These are phyloP conservation scores for Stenocarpella maydis DNA, from an alignment of 2,329 filamentous ascomycete genomes.

Conservation along the genomic window DNA sequence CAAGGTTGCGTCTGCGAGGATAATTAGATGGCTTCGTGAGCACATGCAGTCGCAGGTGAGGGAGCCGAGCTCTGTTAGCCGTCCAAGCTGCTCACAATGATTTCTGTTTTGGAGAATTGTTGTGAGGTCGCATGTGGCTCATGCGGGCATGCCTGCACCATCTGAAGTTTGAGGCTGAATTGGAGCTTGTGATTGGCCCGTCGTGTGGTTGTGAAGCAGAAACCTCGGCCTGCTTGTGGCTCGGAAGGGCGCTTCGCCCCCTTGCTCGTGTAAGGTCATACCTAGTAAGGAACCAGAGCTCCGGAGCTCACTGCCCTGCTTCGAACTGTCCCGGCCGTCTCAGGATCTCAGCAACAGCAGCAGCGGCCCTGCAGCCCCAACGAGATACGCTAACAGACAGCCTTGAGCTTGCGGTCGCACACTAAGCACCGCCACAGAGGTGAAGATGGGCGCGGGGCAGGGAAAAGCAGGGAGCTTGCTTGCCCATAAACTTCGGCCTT, in stretches of 20 bases:
- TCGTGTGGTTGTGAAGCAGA: background rate
- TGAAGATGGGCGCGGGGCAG: background rate
- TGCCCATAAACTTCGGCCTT: background rate
- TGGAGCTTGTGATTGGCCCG: constrained; percentile 19
- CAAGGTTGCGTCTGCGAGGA: background rate
- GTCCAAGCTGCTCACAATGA: background rate
- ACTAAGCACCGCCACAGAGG: constrained; percentile 14
- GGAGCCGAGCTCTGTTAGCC: background rate
- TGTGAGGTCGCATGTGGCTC: background rate
- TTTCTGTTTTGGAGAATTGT: background rate
- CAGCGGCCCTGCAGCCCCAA: background rate
- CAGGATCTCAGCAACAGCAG: background rate
- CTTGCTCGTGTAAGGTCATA: too few species aligned
- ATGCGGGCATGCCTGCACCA: constrained; percentile 11
- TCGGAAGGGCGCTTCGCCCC: too few species aligned
- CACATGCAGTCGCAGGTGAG: background rate
- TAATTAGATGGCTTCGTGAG: background rate
- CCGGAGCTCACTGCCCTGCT: background rate
- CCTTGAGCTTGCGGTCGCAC: background rate
- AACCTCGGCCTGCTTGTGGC: constrained; percentile 21
- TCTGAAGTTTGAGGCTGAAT: constrained; percentile 17
- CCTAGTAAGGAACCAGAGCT: constrained; percentile 3
- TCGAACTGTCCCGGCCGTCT: background rate
- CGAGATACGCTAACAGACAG: too few species aligned
- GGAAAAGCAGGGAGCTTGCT: constrained; percentile 2